Percentiles rank a stretch among this genome's conserved stretches.
Conservation (phyloP, 176 grass and related monocot genomes). For the Raddia distichophylla region DNA sequence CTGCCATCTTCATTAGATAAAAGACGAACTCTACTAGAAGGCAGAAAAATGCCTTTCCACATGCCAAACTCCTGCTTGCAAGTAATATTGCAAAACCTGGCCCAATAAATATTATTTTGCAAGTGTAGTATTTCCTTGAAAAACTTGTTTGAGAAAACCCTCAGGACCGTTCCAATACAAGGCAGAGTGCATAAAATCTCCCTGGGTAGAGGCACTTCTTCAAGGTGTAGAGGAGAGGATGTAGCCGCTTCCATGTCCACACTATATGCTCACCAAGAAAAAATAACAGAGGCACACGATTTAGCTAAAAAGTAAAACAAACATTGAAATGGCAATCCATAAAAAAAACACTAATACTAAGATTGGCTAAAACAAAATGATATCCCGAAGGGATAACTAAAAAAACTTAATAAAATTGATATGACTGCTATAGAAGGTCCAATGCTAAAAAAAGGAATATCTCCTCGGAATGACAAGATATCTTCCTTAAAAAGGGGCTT, state of each 20-base stretch:
- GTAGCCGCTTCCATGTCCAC: constrained; percentile 33
- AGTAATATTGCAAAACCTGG: constrained; percentile 70
- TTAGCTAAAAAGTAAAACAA: constrained; percentile 10
- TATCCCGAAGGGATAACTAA: too few relatives aligned
- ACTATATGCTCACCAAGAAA: constrained; percentile 41
- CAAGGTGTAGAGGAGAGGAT: constrained; percentile 57
- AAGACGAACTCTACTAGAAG: constrained; percentile 72
- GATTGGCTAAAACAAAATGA: too few relatives aligned
- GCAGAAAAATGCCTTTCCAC: constrained; percentile 60
- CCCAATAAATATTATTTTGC: constrained; percentile 64
- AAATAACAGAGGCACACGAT: constrained; percentile 20
- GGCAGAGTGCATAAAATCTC: constrained; percentile 72
- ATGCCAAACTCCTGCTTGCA: constrained; percentile 70
- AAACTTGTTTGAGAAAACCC: constrained; percentile 53
- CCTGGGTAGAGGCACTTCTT: constrained; percentile 59
- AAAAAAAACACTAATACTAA: too few relatives aligned
- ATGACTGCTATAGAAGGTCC: too few relatives aligned
- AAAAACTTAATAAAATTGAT: too few relatives aligned
- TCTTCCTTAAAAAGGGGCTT: too few relatives aligned
- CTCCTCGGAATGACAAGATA: too few relatives aligned
- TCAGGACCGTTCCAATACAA: constrained; percentile 70
- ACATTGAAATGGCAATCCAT: too few relatives aligned
- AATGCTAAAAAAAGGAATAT: too few relatives aligned
- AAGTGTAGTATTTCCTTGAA: constrained; percentile 53
- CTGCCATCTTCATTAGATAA: constrained; percentile 75